Evolutionary conservation across 177 flowering plant genomes (phyloP).

Genomic region (Tripterygium wilfordii): DNA sequence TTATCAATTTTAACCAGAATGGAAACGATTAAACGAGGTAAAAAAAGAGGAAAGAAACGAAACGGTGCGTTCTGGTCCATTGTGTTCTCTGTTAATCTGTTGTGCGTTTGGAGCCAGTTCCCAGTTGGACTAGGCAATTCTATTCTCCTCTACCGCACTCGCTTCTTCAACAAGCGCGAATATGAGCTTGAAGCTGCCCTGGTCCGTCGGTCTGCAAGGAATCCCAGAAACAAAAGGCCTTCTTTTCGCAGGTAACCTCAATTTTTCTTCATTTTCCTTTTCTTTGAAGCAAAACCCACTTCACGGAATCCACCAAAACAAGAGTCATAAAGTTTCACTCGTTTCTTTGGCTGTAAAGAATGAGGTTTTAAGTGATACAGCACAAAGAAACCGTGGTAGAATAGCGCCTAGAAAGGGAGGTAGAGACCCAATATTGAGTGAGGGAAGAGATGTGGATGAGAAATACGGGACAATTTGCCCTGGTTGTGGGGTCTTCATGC

Average conservation of each 20-base stretch:
- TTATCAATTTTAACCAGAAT: too few relatives aligned
- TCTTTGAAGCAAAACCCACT: slow-evolving; percentile 2
- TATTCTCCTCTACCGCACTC: too few relatives aligned
- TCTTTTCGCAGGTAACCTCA: slow-evolving; percentile 14
- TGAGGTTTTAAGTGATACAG: slow-evolving; percentile 5
- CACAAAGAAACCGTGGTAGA: slow-evolving; percentile 11
- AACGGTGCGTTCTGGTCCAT: too few relatives aligned
- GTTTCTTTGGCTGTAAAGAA: slow-evolving; percentile 18
- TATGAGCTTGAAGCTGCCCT: slow-evolving; percentile 5
- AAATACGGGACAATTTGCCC: slow-evolving; percentile 64
- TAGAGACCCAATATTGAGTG: slow-evolving; percentile 47
- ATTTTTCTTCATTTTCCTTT: background rate
- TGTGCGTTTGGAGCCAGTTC: too few relatives aligned
- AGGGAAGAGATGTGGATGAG: slow-evolving; percentile 88
- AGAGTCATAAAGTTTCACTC: background rate
- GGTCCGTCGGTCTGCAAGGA: background rate
- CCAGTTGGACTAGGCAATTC: too few relatives aligned
- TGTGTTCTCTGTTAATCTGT: too few relatives aligned
- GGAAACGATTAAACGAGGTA: too few relatives aligned
- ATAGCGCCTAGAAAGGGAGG: slow-evolving; percentile 16
- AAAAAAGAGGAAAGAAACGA: too few relatives aligned
- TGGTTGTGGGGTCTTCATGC: slow-evolving; percentile 97
- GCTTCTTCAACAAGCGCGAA: slow-evolving; percentile 9
- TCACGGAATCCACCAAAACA: background rate
- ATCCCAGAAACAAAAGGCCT: slow-evolving; percentile 2